Conservation (phyloP, 169 alveolate species). For the Cryptosporidium xiaoi region DNA sequence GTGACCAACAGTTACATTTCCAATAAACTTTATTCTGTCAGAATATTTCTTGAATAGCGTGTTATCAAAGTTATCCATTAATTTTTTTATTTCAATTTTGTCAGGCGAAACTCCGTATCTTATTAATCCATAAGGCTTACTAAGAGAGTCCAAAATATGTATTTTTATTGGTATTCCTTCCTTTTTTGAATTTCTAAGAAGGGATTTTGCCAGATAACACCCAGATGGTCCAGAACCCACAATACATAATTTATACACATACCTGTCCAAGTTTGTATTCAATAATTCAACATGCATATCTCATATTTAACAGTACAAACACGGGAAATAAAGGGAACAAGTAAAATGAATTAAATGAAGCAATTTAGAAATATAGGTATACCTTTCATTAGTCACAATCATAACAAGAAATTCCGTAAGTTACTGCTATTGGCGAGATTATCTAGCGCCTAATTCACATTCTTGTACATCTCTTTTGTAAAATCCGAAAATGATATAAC, state of each 20-base stretch:
- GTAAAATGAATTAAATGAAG: too few species aligned
- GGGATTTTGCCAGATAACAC: constrained; percentile 50
- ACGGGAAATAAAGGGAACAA: too few species aligned
- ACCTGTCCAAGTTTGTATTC: neutral
- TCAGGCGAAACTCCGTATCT: constrained; percentile 71
- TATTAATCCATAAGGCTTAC: constrained; percentile 56
- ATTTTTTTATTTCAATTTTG: constrained; percentile 18
- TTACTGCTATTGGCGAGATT: constrained; percentile 1
- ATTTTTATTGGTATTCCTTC: constrained; percentile 28
- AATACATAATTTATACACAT: constrained; percentile 20
- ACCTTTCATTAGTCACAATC: too few species aligned
- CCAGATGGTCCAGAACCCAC: constrained; percentile 75
- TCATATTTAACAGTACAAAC: too few species aligned
- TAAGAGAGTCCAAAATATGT: constrained; percentile 43
- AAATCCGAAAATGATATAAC: constrained; percentile 24
- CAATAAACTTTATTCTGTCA: constrained; percentile 29
- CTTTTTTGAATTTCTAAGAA: constrained; percentile 1
- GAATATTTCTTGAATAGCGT: constrained; percentile 53
- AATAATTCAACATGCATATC: neutral
- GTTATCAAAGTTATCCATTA: constrained; percentile 32
- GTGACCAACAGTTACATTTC: constrained; percentile 56
- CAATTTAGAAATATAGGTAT: too few species aligned
- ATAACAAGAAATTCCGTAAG: too few species aligned
- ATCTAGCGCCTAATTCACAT: constrained; percentile 20
- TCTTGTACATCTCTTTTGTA: constrained; percentile 17